phyloP scores from a whole-genome alignment of 176 grass and related monocot genomes.

The Carex scoparia region DNA sequence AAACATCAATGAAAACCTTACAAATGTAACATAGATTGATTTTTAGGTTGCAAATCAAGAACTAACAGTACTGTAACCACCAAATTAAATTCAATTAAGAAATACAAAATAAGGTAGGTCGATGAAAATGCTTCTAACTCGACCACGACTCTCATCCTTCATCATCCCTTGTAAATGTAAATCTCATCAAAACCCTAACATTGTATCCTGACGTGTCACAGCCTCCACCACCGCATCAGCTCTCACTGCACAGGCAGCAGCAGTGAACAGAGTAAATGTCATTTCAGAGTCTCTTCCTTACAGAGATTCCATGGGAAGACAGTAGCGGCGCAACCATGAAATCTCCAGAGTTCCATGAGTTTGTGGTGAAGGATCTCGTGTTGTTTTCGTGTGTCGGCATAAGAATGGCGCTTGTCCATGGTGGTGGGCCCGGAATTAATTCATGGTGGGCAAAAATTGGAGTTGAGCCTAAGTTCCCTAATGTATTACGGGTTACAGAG shows the following conservation, averaged over 20 bases:
- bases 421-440: conserved; percentile 73
- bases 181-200: neutral
- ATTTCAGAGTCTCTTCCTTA: conserved; percentile 86
- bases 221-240: neutral
- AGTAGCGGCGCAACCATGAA: conserved; percentile 75
- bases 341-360: conserved; percentile 48
- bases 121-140: no score
- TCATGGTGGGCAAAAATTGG: conserved; percentile 42
- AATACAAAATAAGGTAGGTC: no score
- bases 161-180: neutral
- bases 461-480: conserved; percentile 53
- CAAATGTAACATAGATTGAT: no score
- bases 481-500: conserved; percentile 72
- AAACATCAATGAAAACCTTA: no score
- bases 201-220: neutral
- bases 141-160: no score
- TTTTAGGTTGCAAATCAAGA: no score
- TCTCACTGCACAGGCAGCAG: neutral
- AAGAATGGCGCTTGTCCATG: conserved; percentile 66
- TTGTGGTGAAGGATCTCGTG: conserved; percentile 70
- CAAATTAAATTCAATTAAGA: no score
- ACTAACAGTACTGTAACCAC: no score
- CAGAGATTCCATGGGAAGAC: conserved; percentile 95
- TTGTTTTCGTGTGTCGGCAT: conserved; percentile 75
- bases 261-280: conserved; percentile 49